Evolutionary conservation across 768 basidiomycete genomes (phyloP).

Genomic region (Lactarius vividus): DNA sequence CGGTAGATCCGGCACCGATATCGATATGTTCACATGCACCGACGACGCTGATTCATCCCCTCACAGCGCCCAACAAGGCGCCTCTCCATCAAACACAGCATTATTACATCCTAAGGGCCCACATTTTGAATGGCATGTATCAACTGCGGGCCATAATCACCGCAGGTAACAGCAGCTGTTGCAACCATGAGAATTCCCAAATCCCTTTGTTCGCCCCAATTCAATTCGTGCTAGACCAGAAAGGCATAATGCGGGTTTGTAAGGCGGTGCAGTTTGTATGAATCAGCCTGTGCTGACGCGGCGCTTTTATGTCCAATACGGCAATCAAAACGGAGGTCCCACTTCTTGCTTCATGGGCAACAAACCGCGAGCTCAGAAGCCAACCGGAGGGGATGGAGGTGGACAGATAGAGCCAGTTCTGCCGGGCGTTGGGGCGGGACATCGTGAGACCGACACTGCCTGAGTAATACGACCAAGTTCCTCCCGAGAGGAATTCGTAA

Average conservation of each 20-base stretch:
- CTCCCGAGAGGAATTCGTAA: conserved; percentile 14
- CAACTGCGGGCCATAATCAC: neutral
- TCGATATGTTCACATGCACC: conserved; percentile 7
- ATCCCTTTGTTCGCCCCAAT: neutral
- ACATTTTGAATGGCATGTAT: neutral
- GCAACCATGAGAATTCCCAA: neutral
- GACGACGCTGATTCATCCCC: conserved; percentile 8
- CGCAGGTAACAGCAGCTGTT: neutral
- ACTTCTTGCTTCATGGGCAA: neutral
- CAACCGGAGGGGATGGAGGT: neutral
- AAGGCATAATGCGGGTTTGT: neutral
- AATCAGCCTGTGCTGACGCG: conserved; percentile 10
- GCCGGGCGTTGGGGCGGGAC: neutral
- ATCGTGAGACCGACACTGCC: neutral
- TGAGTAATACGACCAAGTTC: neutral
- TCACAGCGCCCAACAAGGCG: conserved; percentile 8
- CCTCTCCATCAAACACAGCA: conserved; percentile 10
- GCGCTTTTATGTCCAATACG: neutral
- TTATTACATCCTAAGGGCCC: conserved; percentile 6
- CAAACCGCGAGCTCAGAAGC: neutral
- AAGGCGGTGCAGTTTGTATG: conserved; percentile 7
- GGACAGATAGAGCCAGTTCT: neutral
- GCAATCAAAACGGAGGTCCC: conserved; percentile 7
- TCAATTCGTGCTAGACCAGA: neutral
- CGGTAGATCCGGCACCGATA: conserved; percentile 13